phyloP scores from a whole-genome alignment of 441 rosid genomes.

The Codiaeum variegatum region DNA sequence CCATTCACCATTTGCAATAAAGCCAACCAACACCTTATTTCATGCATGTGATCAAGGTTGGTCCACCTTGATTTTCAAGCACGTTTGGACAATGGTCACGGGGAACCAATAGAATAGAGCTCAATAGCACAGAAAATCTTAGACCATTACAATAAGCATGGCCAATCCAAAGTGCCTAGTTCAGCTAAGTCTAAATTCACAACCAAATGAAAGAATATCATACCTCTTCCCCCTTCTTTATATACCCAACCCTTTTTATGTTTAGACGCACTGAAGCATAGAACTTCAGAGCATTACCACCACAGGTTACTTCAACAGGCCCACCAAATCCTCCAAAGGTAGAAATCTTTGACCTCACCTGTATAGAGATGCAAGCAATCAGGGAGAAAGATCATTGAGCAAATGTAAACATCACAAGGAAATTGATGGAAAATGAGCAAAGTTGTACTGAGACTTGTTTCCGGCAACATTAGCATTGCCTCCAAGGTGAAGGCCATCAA shows the following conservation, averaged over 20 bases:
- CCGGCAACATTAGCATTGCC: background rate
- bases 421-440: background rate
- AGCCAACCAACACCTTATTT: background rate
- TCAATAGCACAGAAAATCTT: background rate
- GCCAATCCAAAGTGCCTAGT: background rate
- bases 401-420: background rate
- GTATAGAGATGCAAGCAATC: conserved; percentile 18
- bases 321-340: conserved; percentile 94
- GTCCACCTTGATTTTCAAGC: too few relatives aligned
- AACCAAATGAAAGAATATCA: background rate
- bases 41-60: background rate
- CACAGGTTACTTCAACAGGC: conserved; percentile 90
- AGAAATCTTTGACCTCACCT: conserved; percentile 87
- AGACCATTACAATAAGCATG: background rate
- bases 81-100: background rate
- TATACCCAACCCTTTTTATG: conserved; percentile 56
- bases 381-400: background rate
- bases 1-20: background rate
- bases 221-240: conserved; percentile 96
- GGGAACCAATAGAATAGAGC: background rate
- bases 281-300: conserved; percentile 96
- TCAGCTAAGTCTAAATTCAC: background rate
- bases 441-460: background rate
- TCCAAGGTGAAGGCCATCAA: background rate
- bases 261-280: conserved; percentile 93